These are phyloP conservation scores for Phytophthora ramorum DNA, from an alignment of 352 stramenopile genomes.

Conservation along the genomic window DNA sequence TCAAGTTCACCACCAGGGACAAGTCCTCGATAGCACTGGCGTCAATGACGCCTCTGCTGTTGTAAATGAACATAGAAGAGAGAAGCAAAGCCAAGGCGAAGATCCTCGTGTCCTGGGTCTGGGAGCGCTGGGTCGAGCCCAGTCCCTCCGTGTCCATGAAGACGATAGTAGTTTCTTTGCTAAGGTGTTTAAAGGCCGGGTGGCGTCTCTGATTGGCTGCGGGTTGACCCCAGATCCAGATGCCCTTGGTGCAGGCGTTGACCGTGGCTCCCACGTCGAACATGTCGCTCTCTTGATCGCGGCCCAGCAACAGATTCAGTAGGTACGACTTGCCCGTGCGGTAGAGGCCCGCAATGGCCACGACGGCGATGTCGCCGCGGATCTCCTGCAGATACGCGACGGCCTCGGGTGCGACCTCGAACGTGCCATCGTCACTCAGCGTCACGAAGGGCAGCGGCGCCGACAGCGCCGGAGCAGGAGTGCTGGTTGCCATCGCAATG, in stretches of 20 bases:
- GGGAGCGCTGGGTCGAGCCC: constrained; percentile 62
- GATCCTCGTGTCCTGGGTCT: constrained; percentile 78
- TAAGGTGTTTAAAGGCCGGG: constrained; percentile 49
- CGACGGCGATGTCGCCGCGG: constrained; percentile 63
- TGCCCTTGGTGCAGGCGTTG: constrained; percentile 82
- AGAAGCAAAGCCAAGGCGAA: constrained; percentile 77
- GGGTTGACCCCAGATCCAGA: constrained; percentile 83
- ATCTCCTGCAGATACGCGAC: constrained; percentile 68
- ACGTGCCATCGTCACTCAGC: constrained; percentile 70
- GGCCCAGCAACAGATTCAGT: constrained; percentile 69
- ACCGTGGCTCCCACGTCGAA: constrained; percentile 81
- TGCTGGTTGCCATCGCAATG: neutral
- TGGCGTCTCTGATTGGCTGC: constrained; percentile 16
- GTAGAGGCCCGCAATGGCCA: constrained; percentile 78
- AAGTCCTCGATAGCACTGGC: constrained; percentile 75
- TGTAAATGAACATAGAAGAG: constrained; percentile 82
- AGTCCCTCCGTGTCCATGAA: constrained; percentile 86
- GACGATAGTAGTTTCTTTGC: constrained; percentile 57
- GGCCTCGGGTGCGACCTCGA: constrained; percentile 66
- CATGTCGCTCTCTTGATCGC: constrained; percentile 58
- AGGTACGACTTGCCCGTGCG: constrained; percentile 85
- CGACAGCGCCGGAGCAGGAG: constrained; percentile 3
- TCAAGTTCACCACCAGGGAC: constrained; percentile 82
- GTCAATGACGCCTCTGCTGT: constrained; percentile 81
- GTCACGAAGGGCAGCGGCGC: constrained; percentile 76